Evolutionary conservation across 176 grass and related monocot genomes (phyloP).

Genomic region (Oryza rufipogon): DNA sequence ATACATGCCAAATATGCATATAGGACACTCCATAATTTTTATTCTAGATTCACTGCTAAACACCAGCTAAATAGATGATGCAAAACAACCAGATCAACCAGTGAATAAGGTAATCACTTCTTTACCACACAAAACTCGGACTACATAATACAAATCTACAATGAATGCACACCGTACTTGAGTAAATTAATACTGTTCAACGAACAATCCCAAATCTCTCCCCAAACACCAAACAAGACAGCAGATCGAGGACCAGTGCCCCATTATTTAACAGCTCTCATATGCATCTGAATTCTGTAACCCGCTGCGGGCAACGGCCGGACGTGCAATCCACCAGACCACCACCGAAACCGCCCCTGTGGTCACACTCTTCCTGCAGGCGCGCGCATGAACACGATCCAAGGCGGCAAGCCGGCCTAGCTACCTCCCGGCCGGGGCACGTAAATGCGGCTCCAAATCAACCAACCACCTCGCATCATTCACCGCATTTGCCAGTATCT

Average conservation of each 20-base stretch:
- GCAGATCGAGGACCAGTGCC: not conserved
- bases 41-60: too few species aligned
- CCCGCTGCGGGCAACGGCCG: not conserved
- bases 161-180: too few species aligned
- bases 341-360: not conserved
- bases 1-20: too few species aligned
- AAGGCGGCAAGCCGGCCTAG: slow-evolving; percentile 7
- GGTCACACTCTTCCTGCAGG: slow-evolving; percentile 5
- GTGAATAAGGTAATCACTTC: too few species aligned
- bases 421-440: not conserved
- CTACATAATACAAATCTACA: not conserved
- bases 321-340: not conserved
- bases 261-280: not conserved
- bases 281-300: not conserved
- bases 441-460: slow-evolving; percentile 13
- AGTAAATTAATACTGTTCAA: not conserved
- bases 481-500: slow-evolving; percentile 42
- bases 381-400: slow-evolving; percentile 60
- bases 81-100: not conserved
- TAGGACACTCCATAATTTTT: too few species aligned
- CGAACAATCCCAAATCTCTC: not conserved
- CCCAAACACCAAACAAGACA: not conserved
- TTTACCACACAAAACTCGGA: not conserved
- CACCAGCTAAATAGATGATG: too few species aligned
- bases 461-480: slow-evolving; percentile 46